Conservation (phyloP, 805 yeast genomes). For the Lipomyces yamanashiensis region DNA sequence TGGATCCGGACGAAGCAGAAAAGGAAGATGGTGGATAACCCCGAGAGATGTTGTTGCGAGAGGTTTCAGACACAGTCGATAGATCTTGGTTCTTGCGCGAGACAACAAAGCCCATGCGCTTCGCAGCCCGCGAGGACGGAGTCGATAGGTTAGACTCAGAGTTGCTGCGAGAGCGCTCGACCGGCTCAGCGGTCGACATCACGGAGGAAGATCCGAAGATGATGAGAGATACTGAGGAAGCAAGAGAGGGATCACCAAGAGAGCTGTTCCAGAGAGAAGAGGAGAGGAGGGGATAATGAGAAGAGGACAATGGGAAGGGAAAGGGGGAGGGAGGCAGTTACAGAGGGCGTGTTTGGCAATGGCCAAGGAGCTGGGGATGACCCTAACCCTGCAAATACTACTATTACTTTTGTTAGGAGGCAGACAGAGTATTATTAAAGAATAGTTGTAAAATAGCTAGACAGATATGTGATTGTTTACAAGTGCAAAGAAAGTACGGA, state of each 20-base stretch:
- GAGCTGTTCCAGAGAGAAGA: background rate
- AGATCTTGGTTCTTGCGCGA: constrained; percentile 32
- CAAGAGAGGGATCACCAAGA: background rate
- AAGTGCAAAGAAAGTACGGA: too few relatives aligned
- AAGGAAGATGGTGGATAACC: background rate
- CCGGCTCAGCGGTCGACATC: constrained; percentile 26
- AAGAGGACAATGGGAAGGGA: background rate
- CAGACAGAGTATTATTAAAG: too few relatives aligned
- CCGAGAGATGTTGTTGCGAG: background rate
- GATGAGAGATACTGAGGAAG: background rate
- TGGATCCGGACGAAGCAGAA: background rate
- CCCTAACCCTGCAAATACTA: background rate
- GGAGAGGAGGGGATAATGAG: constrained; percentile 1
- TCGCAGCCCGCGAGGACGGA: constrained; percentile 30
- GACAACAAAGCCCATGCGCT: constrained; percentile 40
- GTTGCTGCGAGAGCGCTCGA: constrained; percentile 40
- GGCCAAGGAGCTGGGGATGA: background rate
- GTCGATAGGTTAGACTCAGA: constrained; percentile 33
- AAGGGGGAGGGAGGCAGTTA: background rate
- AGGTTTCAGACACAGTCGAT: constrained; percentile 23
- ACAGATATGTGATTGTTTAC: too few relatives aligned
- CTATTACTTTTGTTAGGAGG: too few relatives aligned
- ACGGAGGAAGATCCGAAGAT: background rate
- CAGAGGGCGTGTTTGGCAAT: background rate
- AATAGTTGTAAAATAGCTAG: too few relatives aligned